Evolutionary conservation across 2,329 filamentous ascomycete species (phyloP).

Genomic region (Onygenales sp.): DNA sequence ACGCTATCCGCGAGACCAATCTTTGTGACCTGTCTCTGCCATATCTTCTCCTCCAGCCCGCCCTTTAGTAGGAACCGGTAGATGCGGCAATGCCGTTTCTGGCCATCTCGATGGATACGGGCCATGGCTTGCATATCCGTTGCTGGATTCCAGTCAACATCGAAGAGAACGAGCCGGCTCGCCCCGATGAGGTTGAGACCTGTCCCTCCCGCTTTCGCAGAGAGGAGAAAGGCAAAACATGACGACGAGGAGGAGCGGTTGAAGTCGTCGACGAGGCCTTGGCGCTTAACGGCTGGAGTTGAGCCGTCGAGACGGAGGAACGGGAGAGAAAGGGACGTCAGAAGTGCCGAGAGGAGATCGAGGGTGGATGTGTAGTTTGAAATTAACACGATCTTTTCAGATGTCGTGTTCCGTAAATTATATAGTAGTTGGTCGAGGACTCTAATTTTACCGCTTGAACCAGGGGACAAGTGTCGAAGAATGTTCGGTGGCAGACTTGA

Average conservation of each 20-base stretch:
- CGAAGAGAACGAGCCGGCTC: slow-evolving; percentile 60
- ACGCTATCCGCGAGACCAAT: slow-evolving; percentile 61
- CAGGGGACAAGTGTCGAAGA: slow-evolving; percentile 44
- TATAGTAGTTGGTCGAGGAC: slow-evolving; percentile 58
- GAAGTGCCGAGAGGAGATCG: slow-evolving; percentile 53
- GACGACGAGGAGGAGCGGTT: slow-evolving; percentile 49
- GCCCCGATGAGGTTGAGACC: slow-evolving; percentile 64
- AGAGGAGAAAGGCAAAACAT: slow-evolving; percentile 61
- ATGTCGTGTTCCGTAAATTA: slow-evolving; percentile 49
- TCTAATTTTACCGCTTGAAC: slow-evolving; percentile 56
- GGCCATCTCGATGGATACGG: slow-evolving; percentile 62
- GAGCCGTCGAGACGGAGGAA: slow-evolving; percentile 62
- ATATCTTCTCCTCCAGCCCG: slow-evolving; percentile 65
- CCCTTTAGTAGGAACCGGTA: slow-evolving; percentile 61
- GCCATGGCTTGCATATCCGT: slow-evolving; percentile 68
- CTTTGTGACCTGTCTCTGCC: slow-evolving; percentile 63
- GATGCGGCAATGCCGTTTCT: slow-evolving; percentile 58
- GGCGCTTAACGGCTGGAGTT: slow-evolving; percentile 54
- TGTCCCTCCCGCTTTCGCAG: slow-evolving; percentile 61
- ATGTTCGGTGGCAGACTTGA: slow-evolving; percentile 47
- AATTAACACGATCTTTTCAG: slow-evolving; percentile 65
- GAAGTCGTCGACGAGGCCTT: slow-evolving; percentile 60
- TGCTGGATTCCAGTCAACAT: slow-evolving; percentile 68
- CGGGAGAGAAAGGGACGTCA: slow-evolving; percentile 50
- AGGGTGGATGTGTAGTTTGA: slow-evolving; percentile 67